Evolutionary conservation across 2,329 filamentous ascomycete genomes (phyloP), one percentile per base, ranked within the genome.

Genomic region (Beauveria australis): DNA sequence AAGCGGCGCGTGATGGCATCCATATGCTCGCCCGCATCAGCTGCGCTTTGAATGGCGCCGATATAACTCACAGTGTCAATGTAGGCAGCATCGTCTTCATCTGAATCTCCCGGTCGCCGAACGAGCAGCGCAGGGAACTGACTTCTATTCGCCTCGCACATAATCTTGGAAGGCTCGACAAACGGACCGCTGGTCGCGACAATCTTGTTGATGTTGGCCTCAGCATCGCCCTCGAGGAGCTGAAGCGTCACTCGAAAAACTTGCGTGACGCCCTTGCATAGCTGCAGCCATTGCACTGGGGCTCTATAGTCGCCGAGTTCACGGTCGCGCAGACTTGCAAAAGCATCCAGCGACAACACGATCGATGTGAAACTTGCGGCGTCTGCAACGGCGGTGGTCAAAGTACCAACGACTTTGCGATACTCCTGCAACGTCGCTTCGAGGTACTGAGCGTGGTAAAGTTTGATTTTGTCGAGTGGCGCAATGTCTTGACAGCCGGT

Each of bases 211-310:
- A 67, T 63, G 46, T 47, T 61, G 41, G 66, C 63, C 1, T 33
- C 18, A 3, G 61, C 52, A 6, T 65, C 46, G 43, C 64, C 59
- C 2, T 52, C 54, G 18, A 68, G 40, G 3, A 67, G 54, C 14
- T 49, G 28, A 26, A 63, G 44, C 1, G 63, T 61, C 1, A 59
- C 53, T 22, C 62, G 49, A 43, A 66, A 66, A 16, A 67, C 64
- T 9, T 63, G 62, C 10, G 63, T 63, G 33, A 68, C 64, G 30
- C 64, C 65, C 16, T 66, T 64, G 19, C 63, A 66, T n/a, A 68
- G 61, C 10, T 66, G 61, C 3, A 70, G 62, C 67, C 67, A 69
- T 33, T 66, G 65, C 22, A 63, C 58, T 9, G 67, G 68, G 1
- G 68, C 64, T 16, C 65, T 59, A 52, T 69, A 70, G 0, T 64